phyloP scores from a whole-genome alignment of 1,284 basidiomycete genomes.

The Ganoderma meredithae region DNA sequence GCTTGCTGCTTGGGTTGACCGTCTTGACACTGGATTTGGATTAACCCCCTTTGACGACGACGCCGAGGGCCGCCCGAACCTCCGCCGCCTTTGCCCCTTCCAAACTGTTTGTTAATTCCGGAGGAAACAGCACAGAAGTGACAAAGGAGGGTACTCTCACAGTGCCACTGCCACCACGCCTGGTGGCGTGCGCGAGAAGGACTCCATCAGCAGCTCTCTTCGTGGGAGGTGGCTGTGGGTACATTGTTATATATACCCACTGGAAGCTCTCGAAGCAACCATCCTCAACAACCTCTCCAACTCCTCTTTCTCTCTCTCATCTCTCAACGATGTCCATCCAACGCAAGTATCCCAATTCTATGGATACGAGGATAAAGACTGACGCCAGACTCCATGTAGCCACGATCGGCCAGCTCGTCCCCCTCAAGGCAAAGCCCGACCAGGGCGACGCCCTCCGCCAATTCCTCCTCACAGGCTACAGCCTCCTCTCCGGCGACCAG shows the following conservation, averaged over 20 bases:
- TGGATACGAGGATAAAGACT: neutral
- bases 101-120: neutral
- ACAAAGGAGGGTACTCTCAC: neutral
- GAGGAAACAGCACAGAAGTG: neutral
- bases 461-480: slow-evolving; percentile 45
- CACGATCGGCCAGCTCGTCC: slow-evolving; percentile 46
- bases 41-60: neutral
- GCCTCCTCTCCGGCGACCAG: slow-evolving; percentile 38
- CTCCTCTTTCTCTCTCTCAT: no score
- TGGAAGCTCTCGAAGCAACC: neutral
- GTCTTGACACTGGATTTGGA: neutral
- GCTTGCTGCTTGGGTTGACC: neutral
- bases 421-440: slow-evolving; percentile 44
- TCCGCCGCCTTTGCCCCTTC: neutral
- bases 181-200: slow-evolving; percentile 2
- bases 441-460: slow-evolving; percentile 37
- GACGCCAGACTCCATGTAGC: slow-evolving; percentile 13
- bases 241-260: slow-evolving; percentile 7
- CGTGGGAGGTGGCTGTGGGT: slow-evolving; percentile 6
- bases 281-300: neutral
- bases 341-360: slow-evolving; percentile 8
- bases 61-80: neutral
- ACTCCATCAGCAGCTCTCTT: neutral
- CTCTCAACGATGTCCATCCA: slow-evolving; percentile 22
- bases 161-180: neutral